These are phyloP conservation scores for Plantago rigida DNA, from an alignment of 305 asterid species.

Conservation along the genomic window DNA sequence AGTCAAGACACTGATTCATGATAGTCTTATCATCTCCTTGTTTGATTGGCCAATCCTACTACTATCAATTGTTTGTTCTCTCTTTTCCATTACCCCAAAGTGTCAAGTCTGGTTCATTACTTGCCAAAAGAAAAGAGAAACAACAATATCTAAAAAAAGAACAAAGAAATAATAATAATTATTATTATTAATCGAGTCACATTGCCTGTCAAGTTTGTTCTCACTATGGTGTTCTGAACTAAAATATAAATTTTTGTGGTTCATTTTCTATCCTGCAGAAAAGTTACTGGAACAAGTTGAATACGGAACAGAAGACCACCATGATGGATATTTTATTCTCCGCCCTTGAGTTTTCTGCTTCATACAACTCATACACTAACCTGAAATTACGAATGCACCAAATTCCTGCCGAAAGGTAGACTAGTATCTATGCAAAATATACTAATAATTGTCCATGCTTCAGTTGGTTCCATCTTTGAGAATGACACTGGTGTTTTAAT, in stretches of 20 bases:
- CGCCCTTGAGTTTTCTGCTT: constrained; percentile 81
- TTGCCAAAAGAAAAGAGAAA: neutral
- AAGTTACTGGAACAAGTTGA: constrained; percentile 83
- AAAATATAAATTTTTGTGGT: neutral
- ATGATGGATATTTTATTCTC: constrained; percentile 85
- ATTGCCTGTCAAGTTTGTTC: no score
- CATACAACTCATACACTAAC: constrained; percentile 79
- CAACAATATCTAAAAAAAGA: no score
- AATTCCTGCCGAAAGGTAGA: constrained; percentile 76
- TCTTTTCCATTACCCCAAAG: constrained; percentile 1
- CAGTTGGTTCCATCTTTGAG: constrained; percentile 17
- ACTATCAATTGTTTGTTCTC: neutral
- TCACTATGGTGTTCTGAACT: no score
- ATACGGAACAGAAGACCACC: constrained; percentile 59
- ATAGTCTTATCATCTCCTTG: constrained; percentile 10
- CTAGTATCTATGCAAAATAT: constrained; percentile 18
- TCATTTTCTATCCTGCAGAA: constrained; percentile 49
- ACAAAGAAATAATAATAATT: no score
- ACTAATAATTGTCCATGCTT: constrained; percentile 16
- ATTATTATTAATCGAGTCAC: no score
- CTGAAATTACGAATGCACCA: constrained; percentile 84
- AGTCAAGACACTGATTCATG: constrained; percentile 8
- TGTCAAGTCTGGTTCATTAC: neutral
- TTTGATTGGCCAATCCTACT: constrained; percentile 20
- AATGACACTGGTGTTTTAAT: constrained; percentile 24